Base-by-base conservation (phyloP, 139 green algal species). In the Tetradesmus obliquus region DNA sequence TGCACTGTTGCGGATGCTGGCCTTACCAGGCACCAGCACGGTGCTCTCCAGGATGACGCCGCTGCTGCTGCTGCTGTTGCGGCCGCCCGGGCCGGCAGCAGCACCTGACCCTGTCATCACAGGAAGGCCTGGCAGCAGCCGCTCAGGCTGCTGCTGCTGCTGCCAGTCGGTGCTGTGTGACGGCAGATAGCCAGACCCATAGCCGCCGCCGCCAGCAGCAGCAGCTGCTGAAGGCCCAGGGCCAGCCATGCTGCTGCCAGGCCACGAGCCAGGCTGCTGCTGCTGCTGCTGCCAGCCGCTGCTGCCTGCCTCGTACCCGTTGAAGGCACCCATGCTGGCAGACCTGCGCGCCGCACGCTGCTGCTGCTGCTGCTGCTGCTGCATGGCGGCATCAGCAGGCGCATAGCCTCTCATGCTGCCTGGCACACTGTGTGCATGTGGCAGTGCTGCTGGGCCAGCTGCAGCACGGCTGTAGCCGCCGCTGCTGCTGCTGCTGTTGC, bases 291-390 rank as follows among this genome's bases (percentile, higher is more conserved):
- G 66, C 66, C 66, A 76, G 17, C 17, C 5, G 66, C 17, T 19
- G 5, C 66, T 24, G 15, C 66, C 66, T 76, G 66, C 66, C 66
- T 76, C 66, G n/a, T 76, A 76, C 66, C 17, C 66, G 5, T 4
- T 19, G n/a, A 76, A 76, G 66, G 66, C n/a, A 5, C 66, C 15
- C 66, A 76, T 76, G 66, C 66, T 76, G 3, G 66, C 66, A 8
- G 66, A 76, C 17, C 66, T 76, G 66, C 66, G 15, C 10, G 66
- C 66, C 24, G 5, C 66, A 76, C 15, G 66, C 66, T 76, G 66
- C 66, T 76, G 66, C 66, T 76, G 66, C 66, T 76, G 66, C 66
- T 76, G 66, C 66, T 76, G 66, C 66, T 76, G 66, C 66, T 76
- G 66, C 66, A 76, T 24, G 5, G 66, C 62, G 10, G 62, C 62